These are phyloP conservation scores for Diplodia corticola DNA, from an alignment of 2,329 filamentous ascomycete genomes.

Conservation along the genomic window DNA sequence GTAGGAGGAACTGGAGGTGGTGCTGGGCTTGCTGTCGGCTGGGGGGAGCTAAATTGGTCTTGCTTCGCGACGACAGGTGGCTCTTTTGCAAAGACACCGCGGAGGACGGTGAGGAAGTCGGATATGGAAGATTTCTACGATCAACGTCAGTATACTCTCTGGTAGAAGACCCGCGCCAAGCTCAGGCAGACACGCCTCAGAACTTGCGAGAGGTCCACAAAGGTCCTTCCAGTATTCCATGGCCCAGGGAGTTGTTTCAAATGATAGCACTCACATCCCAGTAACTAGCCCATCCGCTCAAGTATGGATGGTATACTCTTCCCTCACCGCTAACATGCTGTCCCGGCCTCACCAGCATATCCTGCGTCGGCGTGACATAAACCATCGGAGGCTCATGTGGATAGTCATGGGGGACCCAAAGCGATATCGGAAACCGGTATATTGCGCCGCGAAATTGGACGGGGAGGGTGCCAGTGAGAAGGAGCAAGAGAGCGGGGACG, in stretches of 20 bases:
- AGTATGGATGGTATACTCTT: slow-evolving; percentile 91
- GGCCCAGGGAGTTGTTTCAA: neutral
- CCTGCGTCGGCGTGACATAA: slow-evolving; percentile 84
- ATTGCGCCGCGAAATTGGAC: slow-evolving; percentile 84
- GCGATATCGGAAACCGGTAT: slow-evolving; percentile 85
- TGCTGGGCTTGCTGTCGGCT: slow-evolving; percentile 34
- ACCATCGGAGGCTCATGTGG: slow-evolving; percentile 81
- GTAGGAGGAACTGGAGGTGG: slow-evolving; percentile 69
- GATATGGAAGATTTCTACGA: slow-evolving; percentile 75
- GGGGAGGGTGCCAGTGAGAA: slow-evolving; percentile 85
- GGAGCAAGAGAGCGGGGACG: slow-evolving; percentile 79
- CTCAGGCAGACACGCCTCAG: neutral
- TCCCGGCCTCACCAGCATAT: slow-evolving; percentile 86
- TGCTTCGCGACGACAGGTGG: slow-evolving; percentile 80
- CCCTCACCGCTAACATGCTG: slow-evolving; percentile 95
- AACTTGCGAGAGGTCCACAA: neutral
- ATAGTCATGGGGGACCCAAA: slow-evolving; percentile 94
- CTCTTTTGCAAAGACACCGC: slow-evolving; percentile 90
- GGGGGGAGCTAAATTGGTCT: slow-evolving; percentile 33
- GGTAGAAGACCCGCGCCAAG: neutral
- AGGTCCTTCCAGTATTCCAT: neutral
- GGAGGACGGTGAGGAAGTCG: slow-evolving; percentile 79
- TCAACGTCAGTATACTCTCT: neutral
- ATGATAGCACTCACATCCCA: slow-evolving; percentile 71
- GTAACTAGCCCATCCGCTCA: slow-evolving; percentile 83